Evolutionary conservation across 2,329 filamentous ascomycete species (phyloP).

Genomic region (Lachnellula occidentalis): DNA sequence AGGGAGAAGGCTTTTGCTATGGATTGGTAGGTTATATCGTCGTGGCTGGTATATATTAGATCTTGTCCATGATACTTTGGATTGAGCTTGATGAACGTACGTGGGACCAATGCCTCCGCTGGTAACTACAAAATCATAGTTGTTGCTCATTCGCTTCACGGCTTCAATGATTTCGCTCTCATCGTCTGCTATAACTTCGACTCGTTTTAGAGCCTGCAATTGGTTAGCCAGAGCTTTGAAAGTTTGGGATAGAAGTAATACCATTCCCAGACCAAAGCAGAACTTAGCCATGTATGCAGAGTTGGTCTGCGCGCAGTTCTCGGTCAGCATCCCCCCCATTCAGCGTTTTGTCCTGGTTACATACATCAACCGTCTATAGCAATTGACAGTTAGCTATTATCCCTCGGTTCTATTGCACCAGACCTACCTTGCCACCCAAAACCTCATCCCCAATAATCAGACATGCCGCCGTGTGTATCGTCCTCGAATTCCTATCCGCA

Average conservation of each 20-base stretch:
- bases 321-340: conserved; percentile 15
- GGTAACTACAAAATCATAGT: conserved; percentile 92
- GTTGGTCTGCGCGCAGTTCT: conserved; percentile 51
- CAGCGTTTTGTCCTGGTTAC: conserved; percentile 1
- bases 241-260: conserved; percentile 50
- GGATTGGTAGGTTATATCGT: conserved; percentile 94
- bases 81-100: conserved; percentile 43
- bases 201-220: conserved; percentile 63
- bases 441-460: conserved; percentile 98
- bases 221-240: conserved; percentile 45
- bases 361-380: conserved; percentile 34
- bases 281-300: conserved; percentile 60
- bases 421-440: conserved; percentile 78
- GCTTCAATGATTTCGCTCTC: conserved; percentile 83
- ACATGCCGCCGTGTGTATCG: conserved; percentile 84
- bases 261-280: conserved; percentile 58
- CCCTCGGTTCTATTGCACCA: background rate
- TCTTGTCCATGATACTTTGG: background rate
- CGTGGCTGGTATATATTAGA: conserved; percentile 57
- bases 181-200: conserved; percentile 93
- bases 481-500: conserved; percentile 52
- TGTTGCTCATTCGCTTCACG: conserved; percentile 75
- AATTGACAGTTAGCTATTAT: conserved; percentile 28
- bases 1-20: conserved; percentile 86
- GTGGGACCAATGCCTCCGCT: conserved; percentile 95